These are phyloP conservation scores for Pseudogymnoascus sp. DNA, from an alignment of 2,329 filamentous ascomycete species.

Conservation along the genomic window DNA sequence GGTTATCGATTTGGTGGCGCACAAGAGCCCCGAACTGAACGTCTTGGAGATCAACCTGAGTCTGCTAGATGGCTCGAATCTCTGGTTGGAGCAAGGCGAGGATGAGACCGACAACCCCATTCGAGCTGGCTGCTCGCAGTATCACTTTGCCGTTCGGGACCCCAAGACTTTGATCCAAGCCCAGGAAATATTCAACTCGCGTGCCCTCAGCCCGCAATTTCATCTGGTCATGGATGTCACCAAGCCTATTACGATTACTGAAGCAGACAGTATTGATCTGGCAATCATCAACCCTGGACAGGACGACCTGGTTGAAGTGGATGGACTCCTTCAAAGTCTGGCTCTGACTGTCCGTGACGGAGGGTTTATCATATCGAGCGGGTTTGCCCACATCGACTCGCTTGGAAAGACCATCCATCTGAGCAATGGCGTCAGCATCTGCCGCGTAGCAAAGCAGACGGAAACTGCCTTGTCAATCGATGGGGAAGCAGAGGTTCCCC, in stretches of 20 bases:
- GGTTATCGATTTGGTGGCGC: slow-evolving; percentile 31
- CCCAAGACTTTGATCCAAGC: slow-evolving; percentile 13
- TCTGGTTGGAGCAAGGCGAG: slow-evolving; percentile 24
- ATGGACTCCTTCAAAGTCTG: not conserved
- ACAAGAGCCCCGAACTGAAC: slow-evolving; percentile 30
- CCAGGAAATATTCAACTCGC: slow-evolving; percentile 11
- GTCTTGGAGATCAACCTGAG: slow-evolving; percentile 31
- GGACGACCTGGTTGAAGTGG: not conserved
- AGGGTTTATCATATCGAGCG: not conserved
- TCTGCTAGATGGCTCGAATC: slow-evolving; percentile 18
- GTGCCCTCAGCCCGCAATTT: not conserved
- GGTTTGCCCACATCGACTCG: not conserved
- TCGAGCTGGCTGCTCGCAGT: slow-evolving; percentile 15
- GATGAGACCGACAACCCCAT: slow-evolving; percentile 1
- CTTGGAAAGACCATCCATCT: not conserved
- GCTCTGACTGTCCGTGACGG: not conserved
- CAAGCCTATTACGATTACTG: not conserved
- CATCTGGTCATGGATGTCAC: not conserved
- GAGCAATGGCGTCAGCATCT: not conserved
- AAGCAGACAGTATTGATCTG: not conserved
- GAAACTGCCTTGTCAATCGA: not conserved
- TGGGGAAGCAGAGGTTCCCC: not conserved
- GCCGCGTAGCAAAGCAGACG: not conserved
- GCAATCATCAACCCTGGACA: not conserved
- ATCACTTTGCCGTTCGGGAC: slow-evolving; percentile 14